These are phyloP conservation scores for Tricholoma sp. DNA, from an alignment of 768 basidiomycete genomes.

Conservation along the genomic window DNA sequence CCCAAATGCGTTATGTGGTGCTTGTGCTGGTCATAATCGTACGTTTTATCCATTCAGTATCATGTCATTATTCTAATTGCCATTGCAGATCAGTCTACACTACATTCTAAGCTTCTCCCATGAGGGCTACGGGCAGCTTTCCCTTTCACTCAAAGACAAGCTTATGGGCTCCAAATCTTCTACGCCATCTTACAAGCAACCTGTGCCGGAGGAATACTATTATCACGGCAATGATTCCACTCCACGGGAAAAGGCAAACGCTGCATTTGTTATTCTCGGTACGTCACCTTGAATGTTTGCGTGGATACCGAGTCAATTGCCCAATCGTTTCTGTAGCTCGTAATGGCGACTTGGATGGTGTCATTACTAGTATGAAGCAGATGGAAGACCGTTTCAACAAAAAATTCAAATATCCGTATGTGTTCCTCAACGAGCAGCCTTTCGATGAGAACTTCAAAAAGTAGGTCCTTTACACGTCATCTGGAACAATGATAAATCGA, in stretches of 20 bases:
- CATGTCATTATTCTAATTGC: not conserved
- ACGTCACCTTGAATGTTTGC: constrained; percentile 1
- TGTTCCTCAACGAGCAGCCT: constrained; percentile 79
- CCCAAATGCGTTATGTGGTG: constrained; percentile 50
- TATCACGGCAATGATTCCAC: constrained; percentile 30
- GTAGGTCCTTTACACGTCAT: constrained; percentile 22
- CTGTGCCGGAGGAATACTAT: constrained; percentile 59
- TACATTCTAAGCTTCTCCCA: constrained; percentile 64
- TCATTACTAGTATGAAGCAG: constrained; percentile 63
- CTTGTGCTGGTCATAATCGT: constrained; percentile 46
- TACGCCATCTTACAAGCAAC: constrained; percentile 48
- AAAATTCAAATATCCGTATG: constrained; percentile 78
- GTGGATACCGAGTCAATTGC: not conserved
- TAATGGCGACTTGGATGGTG: constrained; percentile 55
- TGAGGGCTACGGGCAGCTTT: constrained; percentile 63
- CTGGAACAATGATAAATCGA: not conserved
- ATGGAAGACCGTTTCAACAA: constrained; percentile 91
- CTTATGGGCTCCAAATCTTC: constrained; percentile 18
- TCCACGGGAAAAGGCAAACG: constrained; percentile 67
- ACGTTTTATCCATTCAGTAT: constrained; percentile 11
- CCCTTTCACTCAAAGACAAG: constrained; percentile 37
- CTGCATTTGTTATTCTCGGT: constrained; percentile 77
- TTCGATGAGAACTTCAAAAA: constrained; percentile 72
- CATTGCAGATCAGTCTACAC: constrained; percentile 46
- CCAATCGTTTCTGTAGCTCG: constrained; percentile 33